A percentile compares a stretch with the other conserved stretches of the same genome.
Conservation (phyloP, 2,329 filamentous ascomycete genomes). For the Alternaria arborescens region DNA sequence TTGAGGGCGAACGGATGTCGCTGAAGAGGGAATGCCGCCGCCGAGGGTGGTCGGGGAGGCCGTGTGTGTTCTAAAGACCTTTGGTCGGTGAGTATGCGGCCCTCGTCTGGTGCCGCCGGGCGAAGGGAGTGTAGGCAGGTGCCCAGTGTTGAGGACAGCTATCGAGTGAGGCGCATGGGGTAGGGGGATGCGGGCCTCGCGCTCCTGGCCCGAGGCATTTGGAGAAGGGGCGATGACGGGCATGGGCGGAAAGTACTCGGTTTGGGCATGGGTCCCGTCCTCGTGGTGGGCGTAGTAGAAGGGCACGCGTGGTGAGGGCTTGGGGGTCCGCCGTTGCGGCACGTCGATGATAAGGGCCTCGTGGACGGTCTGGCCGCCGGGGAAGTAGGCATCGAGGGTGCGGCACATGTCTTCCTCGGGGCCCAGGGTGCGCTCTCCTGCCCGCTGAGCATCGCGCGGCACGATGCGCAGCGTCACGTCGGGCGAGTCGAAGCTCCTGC, state of each 20-base stretch:
- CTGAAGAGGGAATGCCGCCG: conserved; percentile 51
- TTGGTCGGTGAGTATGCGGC: conserved; percentile 61
- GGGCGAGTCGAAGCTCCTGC: conserved; percentile 86
- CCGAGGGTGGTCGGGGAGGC: conserved; percentile 77
- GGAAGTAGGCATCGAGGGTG: conserved; percentile 82
- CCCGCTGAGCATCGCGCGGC: conserved; percentile 66
- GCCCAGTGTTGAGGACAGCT: conserved; percentile 80
- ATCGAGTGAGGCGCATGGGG: conserved; percentile 68
- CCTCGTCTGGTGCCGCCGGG: conserved; percentile 73
- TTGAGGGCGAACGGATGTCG: conserved; percentile 39
- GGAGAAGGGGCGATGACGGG: conserved; percentile 55
- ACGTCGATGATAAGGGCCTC: conserved; percentile 94
- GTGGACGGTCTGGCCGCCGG: conserved; percentile 84
- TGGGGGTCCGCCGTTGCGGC: conserved; percentile 77
- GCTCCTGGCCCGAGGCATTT: conserved; percentile 48
- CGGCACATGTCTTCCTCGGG: conserved; percentile 86
- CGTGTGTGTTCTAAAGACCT: conserved; percentile 75
- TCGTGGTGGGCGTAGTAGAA: conserved; percentile 66
- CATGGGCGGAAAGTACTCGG: conserved; percentile 84
- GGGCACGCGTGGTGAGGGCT: conserved; percentile 73
- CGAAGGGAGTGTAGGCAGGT: conserved; percentile 81
- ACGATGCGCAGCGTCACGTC: conserved; percentile 83
- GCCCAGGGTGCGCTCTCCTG: conserved; percentile 73
- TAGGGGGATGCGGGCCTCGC: conserved; percentile 49
- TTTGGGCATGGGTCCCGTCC: conserved; percentile 71